phyloP scores from a whole-genome alignment of 805 yeast genomes.

The Cyberlindnera mycetangii region DNA sequence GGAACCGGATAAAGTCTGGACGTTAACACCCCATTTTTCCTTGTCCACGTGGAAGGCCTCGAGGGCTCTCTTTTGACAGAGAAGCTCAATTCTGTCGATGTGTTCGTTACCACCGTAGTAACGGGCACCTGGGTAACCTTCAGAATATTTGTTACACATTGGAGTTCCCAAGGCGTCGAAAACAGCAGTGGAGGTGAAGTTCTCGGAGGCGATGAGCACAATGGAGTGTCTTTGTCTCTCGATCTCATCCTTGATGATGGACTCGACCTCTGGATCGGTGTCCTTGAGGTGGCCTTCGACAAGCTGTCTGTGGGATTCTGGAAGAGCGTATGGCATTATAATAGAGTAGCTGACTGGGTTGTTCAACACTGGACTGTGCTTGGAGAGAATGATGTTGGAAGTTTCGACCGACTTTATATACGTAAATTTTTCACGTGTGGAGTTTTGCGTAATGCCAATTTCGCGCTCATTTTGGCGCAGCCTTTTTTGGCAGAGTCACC shows the following conservation, averaged over 20 bases:
- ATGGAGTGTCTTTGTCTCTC: constrained; percentile 88
- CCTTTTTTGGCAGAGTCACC: constrained; percentile 3
- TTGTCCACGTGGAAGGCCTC: constrained; percentile 75
- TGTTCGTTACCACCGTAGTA: constrained; percentile 97
- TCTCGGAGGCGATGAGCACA: constrained; percentile 92
- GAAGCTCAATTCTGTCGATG: constrained; percentile 84
- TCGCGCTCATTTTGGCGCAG: constrained; percentile 6
- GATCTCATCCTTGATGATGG: constrained; percentile 72
- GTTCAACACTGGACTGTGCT: too few relatives aligned
- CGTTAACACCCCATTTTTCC: constrained; percentile 95
- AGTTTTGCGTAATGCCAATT: constrained; percentile 1
- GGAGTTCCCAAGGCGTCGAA: constrained; percentile 93
- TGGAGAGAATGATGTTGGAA: background rate
- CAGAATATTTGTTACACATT: constrained; percentile 97
- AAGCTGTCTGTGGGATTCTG: constrained; percentile 61
- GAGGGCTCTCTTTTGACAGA: constrained; percentile 90
- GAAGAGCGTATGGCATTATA: constrained; percentile 59
- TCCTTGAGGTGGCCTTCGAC: constrained; percentile 56
- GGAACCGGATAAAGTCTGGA: constrained; percentile 92
- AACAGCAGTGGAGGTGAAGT: constrained; percentile 92
- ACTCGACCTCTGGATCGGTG: constrained; percentile 81
- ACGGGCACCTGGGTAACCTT: constrained; percentile 97
- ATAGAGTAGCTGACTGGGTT: too few relatives aligned
- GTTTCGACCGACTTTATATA: background rate
- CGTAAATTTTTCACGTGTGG: constrained; percentile 3